Conservation (phyloP, 495 filamentous ascomycete genomes). For the Penicillium argentinense region DNA sequence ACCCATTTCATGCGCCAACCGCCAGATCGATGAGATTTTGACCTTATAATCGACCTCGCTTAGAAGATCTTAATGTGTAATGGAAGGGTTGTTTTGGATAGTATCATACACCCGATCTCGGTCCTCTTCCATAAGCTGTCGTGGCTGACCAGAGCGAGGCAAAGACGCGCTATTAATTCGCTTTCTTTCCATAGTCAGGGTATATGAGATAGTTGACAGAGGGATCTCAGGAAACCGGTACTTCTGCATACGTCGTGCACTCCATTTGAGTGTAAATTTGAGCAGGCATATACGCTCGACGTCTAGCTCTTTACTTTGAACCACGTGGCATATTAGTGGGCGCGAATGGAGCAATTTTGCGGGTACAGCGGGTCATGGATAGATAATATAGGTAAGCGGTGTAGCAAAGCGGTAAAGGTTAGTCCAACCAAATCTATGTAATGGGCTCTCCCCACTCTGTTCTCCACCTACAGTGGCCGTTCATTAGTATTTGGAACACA, state of each 20-base stretch:
- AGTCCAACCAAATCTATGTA: no score
- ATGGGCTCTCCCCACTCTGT: no score
- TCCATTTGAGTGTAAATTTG: conserved; percentile 1
- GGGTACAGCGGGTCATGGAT: no score
- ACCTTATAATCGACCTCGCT: conserved; percentile 11
- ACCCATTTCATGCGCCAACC: conserved; percentile 5
- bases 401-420: no score
- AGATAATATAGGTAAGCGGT: no score
- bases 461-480: no score
- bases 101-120: conserved; percentile 8
- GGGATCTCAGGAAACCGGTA: conserved; percentile 8
- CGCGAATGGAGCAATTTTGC: no score
- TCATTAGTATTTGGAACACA: no score
- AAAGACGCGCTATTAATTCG: background rate
- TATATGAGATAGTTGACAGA: conserved; percentile 7
- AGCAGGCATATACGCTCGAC: background rate
- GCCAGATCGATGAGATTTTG: conserved; percentile 3
- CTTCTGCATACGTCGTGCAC: conserved; percentile 2
- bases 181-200: background rate
- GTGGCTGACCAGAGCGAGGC: background rate
- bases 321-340: no score
- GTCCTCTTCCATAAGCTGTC: conserved; percentile 13
- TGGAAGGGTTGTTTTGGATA: conserved; percentile 1
- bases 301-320: no score
- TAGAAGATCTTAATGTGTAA: conserved; percentile 7